Percentiles rank a stretch among this genome's conserved stretches.
phyloP scores from a whole-genome alignment of 805 yeast genomes.

The Candida montana region DNA sequence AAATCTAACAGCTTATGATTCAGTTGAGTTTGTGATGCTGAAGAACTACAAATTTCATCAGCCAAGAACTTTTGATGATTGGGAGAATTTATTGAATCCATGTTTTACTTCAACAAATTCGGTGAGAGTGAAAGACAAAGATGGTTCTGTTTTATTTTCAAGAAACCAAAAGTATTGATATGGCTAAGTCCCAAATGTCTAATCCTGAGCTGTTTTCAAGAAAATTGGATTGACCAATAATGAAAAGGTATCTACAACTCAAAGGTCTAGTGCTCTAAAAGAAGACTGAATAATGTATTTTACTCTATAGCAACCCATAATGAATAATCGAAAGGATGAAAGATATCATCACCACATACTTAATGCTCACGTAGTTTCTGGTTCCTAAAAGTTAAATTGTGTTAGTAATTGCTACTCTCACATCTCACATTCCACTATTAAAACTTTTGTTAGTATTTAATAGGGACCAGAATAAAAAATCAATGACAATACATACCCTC shows the following conservation, averaged over 20 bases:
- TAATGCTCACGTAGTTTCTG: neutral
- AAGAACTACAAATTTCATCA: conserved; percentile 34
- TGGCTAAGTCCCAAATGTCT: no score
- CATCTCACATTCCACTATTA: conserved; percentile 5
- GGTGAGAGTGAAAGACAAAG: conserved; percentile 31
- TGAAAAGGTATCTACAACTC: no score
- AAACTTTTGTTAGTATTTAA: conserved; percentile 3
- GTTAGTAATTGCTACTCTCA: conserved; percentile 2
- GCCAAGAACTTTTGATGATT: conserved; percentile 32
- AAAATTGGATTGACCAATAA: no score
- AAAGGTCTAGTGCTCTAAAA: no score
- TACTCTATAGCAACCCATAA: neutral
- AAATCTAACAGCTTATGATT: conserved; percentile 26
- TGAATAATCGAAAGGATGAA: neutral
- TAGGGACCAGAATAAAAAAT: neutral
- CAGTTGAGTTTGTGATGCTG: conserved; percentile 33
- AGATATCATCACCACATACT: neutral
- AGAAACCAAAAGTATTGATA: conserved; percentile 14
- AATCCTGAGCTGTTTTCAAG: no score
- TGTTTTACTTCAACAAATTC: conserved; percentile 30
- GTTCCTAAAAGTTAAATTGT: neutral
- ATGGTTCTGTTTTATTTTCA: conserved; percentile 39
- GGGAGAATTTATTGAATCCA: conserved; percentile 32
- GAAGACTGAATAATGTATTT: neutral
- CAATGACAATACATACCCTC: conserved; percentile 17